Conservation (phyloP, 306 rosid species). For the Crotalaria pallida region DNA sequence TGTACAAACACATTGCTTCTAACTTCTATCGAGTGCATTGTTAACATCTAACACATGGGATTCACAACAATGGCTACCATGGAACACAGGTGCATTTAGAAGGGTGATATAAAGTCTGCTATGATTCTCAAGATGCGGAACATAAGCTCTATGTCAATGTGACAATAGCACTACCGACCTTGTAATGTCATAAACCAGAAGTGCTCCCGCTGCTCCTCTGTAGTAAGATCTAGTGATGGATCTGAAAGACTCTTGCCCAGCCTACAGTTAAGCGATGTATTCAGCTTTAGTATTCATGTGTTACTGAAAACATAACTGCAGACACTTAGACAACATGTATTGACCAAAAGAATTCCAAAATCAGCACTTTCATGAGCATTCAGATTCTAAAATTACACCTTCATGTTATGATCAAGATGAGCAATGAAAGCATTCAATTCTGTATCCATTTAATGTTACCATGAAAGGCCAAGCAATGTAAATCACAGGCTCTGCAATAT, state of each 20-base stretch:
- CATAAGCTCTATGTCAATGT: background rate
- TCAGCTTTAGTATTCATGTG: constrained; percentile 18
- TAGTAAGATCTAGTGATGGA: constrained; percentile 96
- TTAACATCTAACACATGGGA: background rate
- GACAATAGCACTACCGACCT: constrained; percentile 44
- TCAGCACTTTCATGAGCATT: background rate
- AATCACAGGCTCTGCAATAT: background rate
- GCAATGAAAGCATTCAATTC: background rate
- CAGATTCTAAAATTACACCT: background rate
- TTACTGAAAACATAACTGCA: background rate
- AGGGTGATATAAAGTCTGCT: background rate
- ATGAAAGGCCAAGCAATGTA: background rate
- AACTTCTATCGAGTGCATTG: background rate
- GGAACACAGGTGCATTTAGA: constrained; percentile 4
- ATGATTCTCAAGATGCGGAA: background rate
- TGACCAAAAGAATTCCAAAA: background rate
- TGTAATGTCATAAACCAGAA: constrained; percentile 93
- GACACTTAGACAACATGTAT: background rate
- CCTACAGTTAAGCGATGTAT: constrained; percentile 44
- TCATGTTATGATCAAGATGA: background rate
- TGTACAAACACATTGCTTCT: background rate
- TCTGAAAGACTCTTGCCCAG: constrained; percentile 98
- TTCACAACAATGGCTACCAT: background rate
- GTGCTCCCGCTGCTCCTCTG: constrained; percentile 98
- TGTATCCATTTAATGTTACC: background rate